Conservation (phyloP, 345 rosid species). For the Gossypium longicalyx region DNA sequence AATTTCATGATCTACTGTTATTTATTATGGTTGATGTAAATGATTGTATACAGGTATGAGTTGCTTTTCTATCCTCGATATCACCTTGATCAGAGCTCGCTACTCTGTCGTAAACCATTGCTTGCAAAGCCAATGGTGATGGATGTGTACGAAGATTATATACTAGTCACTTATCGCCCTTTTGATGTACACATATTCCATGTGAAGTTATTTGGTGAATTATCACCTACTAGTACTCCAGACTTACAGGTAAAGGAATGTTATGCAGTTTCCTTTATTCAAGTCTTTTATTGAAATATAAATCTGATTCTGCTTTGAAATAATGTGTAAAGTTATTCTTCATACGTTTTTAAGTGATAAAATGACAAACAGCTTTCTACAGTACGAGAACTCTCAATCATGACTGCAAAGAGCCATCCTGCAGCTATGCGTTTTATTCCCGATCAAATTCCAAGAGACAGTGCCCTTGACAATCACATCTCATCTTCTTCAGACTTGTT, state of each 20-base stretch:
- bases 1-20: background rate
- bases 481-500: conserved; percentile 47
- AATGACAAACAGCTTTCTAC: conserved; percentile 99
- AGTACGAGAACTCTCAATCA: conserved; percentile 98
- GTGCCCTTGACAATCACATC: conserved; percentile 36
- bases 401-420: conserved; percentile 99
- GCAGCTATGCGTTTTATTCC: conserved; percentile 99
- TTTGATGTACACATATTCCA: conserved; percentile 92
- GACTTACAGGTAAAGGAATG: conserved; percentile 67
- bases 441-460: conserved; percentile 64
- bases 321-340: conserved; percentile 27
- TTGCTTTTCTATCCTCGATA: conserved; percentile 94
- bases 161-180: conserved; percentile 83
- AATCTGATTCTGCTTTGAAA: background rate
- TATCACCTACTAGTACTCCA: conserved; percentile 72
- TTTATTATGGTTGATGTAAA: conserved; percentile 15
- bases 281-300: background rate
- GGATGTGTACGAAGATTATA: conserved; percentile 86
- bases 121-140: conserved; percentile 93
- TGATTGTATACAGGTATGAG: conserved; percentile 59
- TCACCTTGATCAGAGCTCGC: conserved; percentile 92
- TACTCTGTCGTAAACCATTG: conserved; percentile 80
- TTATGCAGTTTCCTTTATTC: conserved; percentile 18
- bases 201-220: conserved; percentile 63
- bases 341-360: conserved; percentile 89